A percentile compares a stretch with the other conserved stretches of the same genome.
Conservation (phyloP, 257 asterid genomes). For the Rhazya stricta region DNA sequence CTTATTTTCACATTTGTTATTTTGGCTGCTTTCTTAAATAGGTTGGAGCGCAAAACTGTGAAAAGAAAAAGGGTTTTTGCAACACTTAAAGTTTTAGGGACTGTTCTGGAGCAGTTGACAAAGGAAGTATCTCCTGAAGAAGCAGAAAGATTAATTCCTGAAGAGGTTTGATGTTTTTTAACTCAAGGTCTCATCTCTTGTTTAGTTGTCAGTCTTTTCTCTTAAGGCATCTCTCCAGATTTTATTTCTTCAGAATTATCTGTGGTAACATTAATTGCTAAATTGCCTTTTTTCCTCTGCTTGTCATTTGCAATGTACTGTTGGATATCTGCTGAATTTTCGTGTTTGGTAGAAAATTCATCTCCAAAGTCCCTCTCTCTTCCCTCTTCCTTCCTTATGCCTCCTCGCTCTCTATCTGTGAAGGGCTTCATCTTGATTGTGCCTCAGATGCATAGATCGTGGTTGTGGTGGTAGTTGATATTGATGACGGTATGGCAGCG, state of each 20-base stretch:
- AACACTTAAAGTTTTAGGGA: constrained; percentile 85
- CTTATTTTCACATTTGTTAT: constrained; percentile 9
- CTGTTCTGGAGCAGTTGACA: constrained; percentile 72
- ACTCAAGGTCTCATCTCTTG: constrained; percentile 10
- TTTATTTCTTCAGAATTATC: neutral
- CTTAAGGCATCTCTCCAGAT: no score
- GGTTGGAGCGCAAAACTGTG: constrained; percentile 88
- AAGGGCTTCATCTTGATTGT: no score
- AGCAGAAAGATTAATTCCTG: constrained; percentile 83
- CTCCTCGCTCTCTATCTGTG: no score
- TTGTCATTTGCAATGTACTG: neutral
- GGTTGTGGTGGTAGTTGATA: no score
- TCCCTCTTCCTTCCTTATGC: no score
- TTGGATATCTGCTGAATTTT: neutral
- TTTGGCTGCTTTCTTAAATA: constrained; percentile 27
- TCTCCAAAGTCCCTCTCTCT: no score
- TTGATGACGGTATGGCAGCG: no score
- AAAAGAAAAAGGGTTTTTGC: constrained; percentile 83
- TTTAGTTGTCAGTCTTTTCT: constrained; percentile 6
- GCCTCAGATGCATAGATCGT: no score
- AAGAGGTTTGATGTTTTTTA: constrained; percentile 52
- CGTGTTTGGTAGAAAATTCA: no score
- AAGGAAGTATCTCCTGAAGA: constrained; percentile 93
- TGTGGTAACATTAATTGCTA: neutral
- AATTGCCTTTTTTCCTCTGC: neutral